Evolutionary conservation across 306 rosid genomes (phyloP).

Genomic region (Ochetophila trinervis): DNA sequence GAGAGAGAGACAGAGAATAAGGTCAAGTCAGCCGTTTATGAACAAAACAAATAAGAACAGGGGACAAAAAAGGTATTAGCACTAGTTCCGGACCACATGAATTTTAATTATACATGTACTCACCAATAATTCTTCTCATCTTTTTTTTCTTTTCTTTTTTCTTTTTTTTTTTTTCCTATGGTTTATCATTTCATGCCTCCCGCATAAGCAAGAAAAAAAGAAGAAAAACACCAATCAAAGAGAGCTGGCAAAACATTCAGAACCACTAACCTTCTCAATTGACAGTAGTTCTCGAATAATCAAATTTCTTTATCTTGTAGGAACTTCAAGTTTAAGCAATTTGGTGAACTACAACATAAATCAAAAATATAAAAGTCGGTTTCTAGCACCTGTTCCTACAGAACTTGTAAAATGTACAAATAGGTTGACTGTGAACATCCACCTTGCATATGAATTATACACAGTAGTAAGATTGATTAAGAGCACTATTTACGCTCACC

Average conservation of each 20-base stretch:
- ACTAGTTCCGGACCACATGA: neutral
- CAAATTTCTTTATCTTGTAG: slow-evolving; percentile 43
- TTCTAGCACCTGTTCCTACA: slow-evolving; percentile 1
- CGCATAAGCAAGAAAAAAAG: neutral
- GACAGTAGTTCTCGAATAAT: slow-evolving; percentile 28
- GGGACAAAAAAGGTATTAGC: neutral
- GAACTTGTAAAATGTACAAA: neutral
- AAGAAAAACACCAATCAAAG: neutral
- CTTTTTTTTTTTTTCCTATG: neutral
- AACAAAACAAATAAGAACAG: neutral
- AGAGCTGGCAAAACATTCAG: neutral
- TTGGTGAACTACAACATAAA: slow-evolving; percentile 63
- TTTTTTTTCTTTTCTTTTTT: neutral
- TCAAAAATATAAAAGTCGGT: slow-evolving; percentile 17
- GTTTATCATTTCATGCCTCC: neutral
- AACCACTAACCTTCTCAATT: slow-evolving; percentile 33
- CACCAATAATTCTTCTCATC: neutral
- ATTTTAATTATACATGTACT: neutral
- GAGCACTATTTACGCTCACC: slow-evolving; percentile 36
- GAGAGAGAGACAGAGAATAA: neutral
- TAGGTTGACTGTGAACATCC: slow-evolving; percentile 1
- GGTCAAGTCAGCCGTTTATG: neutral
- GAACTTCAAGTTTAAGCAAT: slow-evolving; percentile 71
- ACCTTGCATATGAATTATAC: neutral
- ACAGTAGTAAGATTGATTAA: neutral